Evolutionary conservation across 148 eudicot species (phyloP).

Genomic region (Polygonum maritimum): DNA sequence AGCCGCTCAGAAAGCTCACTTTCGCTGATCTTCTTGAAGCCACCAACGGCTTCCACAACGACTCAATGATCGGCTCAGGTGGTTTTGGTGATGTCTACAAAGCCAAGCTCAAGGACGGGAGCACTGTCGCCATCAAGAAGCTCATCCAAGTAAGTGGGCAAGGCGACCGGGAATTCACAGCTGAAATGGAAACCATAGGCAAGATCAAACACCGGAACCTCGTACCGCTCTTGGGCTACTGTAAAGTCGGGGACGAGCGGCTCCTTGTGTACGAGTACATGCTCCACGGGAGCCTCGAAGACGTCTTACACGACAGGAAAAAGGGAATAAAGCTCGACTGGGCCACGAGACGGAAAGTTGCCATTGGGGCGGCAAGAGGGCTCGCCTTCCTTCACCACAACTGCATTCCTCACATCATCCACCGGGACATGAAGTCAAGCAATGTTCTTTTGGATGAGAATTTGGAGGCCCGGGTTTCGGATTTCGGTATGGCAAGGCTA

Average conservation of each 20-base stretch:
- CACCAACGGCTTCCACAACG: conserved; percentile 78
- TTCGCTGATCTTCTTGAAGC: conserved; percentile 86
- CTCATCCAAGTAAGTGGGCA: conserved; percentile 78
- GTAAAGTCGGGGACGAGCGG: conserved; percentile 91
- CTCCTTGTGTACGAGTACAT: conserved; percentile 84
- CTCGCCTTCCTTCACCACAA: conserved; percentile 83
- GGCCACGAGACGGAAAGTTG: conserved; percentile 67
- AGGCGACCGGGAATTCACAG: conserved; percentile 83
- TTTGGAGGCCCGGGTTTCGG: conserved; percentile 75
- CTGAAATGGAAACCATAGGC: conserved; percentile 94
- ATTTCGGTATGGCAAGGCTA: conserved; percentile 91
- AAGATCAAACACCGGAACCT: conserved; percentile 83
- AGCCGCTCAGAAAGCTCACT: conserved; percentile 70
- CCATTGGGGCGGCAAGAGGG: conserved; percentile 81
- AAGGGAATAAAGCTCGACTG: conserved; percentile 68
- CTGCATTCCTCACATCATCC: conserved; percentile 83
- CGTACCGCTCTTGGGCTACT: conserved; percentile 77
- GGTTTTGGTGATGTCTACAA: conserved; percentile 94
- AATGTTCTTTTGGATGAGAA: conserved; percentile 74
- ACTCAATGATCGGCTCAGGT: conserved; percentile 64
- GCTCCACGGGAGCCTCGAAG: conserved; percentile 83
- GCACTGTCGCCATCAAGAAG: conserved; percentile 80
- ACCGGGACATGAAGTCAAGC: conserved; percentile 91
- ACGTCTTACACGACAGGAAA: conserved; percentile 58
- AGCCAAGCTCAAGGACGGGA: conserved; percentile 80